phyloP scores from a whole-genome alignment of 2,329 filamentous ascomycete genomes.

The Orbilia javanica region DNA sequence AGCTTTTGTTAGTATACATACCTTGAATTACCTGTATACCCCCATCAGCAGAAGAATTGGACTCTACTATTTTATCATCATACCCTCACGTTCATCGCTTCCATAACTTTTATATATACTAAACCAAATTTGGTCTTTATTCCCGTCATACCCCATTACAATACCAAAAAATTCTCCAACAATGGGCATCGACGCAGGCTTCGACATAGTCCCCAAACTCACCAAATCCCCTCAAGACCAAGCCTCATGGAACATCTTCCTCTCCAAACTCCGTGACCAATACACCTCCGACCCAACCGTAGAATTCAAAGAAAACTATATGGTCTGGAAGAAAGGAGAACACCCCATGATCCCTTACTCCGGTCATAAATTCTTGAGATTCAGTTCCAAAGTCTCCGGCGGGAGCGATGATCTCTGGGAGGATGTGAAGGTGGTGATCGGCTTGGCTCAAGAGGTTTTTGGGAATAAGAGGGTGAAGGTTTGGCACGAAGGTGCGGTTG shows the following conservation, averaged over 20 bases:
- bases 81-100: too few species aligned
- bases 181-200: background rate
- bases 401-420: too few species aligned
- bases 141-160: too few species aligned
- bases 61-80: too few species aligned
- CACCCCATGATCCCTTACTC: background rate
- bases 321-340: background rate
- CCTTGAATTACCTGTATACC: too few species aligned
- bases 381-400: background rate
- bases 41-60: too few species aligned
- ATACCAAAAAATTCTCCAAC: background rate
- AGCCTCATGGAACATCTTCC: slow-evolving; percentile 1
- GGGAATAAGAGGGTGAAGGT: background rate
- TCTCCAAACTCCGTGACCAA: background rate
- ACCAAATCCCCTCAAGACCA: slow-evolving; percentile 19
- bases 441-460: background rate
- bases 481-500: background rate
- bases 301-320: slow-evolving; percentile 17
- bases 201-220: slow-evolving; percentile 15
- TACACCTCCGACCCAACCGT: background rate
- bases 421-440: background rate
- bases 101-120: too few species aligned
- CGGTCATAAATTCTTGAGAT: background rate
- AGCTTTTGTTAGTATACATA: too few species aligned
- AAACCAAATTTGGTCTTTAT: too few species aligned